Evolutionary conservation across 2,329 filamentous ascomycete genomes (phyloP), one percentile per base, ranked within the genome.

Genomic region (Graphiopsis chlorocephala): DNA sequence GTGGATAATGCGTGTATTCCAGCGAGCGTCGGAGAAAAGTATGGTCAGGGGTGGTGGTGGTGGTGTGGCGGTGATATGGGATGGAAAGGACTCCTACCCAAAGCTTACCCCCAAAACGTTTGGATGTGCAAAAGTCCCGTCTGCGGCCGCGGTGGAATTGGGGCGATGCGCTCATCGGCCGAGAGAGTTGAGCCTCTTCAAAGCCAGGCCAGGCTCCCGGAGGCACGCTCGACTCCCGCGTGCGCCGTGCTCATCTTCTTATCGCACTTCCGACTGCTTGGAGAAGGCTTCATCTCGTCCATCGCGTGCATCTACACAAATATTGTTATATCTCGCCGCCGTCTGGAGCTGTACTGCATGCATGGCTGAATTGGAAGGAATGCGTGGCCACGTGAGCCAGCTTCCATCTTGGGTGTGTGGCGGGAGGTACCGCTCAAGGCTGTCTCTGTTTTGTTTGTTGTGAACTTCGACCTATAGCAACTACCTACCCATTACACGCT

Each of bases 91-190:
- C 14, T 53, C 14, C 31, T 53, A 31, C 10, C 25, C 17, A 53
- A 45, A 28, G 55, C 35, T 58, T 28, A 45, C 55, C 55, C 55
- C 55, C 55, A 38, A 58, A 56, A 56, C 29, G 53, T 58, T 20
- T 11, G 31, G 23, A 20, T 28, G 58, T 62, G 60, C 48, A 62
- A 62, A 62, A 62, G 60, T 61, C 42, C 56, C 35, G 56, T 59
- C 35, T 47, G 28, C 38, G 53, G 50, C 50, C 50, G 50, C 50
- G n/a, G 25, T 45, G 38, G 38, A 48, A 48, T 60, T 60, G 38
- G 26, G 25, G 26, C 42, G 58, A 61, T 61, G 58, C 48, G 26
- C 58, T 45, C 58, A 61, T 61, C 55, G 33, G 33, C 55, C 31
- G 31, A 29, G n/a, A 29, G 38, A 60, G 57, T 26, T n/a, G 20